These are phyloP conservation scores for Mixia osmundae DNA, from an alignment of 1,284 basidiomycete genomes.

Conservation along the genomic window DNA sequence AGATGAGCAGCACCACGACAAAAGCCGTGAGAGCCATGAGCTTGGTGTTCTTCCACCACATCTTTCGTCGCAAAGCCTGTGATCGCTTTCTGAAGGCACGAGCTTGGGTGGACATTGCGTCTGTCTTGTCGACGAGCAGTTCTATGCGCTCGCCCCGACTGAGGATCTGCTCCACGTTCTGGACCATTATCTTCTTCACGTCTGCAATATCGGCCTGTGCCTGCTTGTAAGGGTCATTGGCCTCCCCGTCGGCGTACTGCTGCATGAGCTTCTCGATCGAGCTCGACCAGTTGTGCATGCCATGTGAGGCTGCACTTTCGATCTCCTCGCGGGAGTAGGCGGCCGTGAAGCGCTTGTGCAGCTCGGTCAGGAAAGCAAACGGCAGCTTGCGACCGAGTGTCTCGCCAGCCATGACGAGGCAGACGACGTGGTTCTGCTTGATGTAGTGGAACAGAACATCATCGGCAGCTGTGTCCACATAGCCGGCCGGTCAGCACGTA, in stretches of 20 bases:
- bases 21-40: constrained; percentile 45
- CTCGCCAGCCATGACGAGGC: constrained; percentile 83
- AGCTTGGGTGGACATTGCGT: constrained; percentile 80
- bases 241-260: constrained; percentile 69
- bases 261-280: constrained; percentile 48
- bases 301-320: constrained; percentile 24
- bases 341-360: constrained; percentile 52
- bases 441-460: constrained; percentile 92
- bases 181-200: constrained; percentile 38
- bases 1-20: constrained; percentile 43
- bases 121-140: constrained; percentile 88
- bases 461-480: constrained; percentile 32
- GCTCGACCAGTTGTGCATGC: constrained; percentile 39
- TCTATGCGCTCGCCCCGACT: constrained; percentile 86
- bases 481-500: background rate
- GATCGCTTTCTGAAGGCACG: constrained; percentile 87
- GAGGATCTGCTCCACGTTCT: constrained; percentile 40
- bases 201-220: constrained; percentile 77
- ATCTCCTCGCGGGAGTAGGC: constrained; percentile 23
- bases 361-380: constrained; percentile 70
- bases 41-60: constrained; percentile 90
- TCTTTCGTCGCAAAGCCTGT: constrained; percentile 57
- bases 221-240: constrained; percentile 66
- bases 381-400: constrained; percentile 71
- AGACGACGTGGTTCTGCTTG: constrained; percentile 31